Base-by-base conservation (phyloP, 495 filamentous ascomycete species). In the Pseudoneurospora amorphoporcata region DNA sequence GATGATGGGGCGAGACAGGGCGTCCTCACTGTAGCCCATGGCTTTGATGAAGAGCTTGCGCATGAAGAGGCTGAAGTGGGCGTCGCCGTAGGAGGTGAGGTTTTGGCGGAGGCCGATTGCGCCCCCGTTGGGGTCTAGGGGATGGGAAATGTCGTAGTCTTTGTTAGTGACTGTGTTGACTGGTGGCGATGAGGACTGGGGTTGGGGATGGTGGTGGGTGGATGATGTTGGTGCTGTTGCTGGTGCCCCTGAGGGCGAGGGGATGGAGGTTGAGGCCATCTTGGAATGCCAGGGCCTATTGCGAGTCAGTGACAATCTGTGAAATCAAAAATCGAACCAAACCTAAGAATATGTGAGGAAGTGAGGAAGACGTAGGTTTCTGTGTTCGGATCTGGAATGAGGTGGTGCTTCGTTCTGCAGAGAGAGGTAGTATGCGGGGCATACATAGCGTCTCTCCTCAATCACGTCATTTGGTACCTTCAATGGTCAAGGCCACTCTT, bases 31-130 rank as follows among this genome's bases (percentile, higher is more conserved):
- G 81, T 90, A 91, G 12, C 90, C 90, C 0, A 90, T 81, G 2
- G 89, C 88, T 76, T 92, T 92, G 80, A 92, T 90, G 77, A 91
- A 92, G 37, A 88, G 89, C 76, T 91, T 91, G 19, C 90, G 85
- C 29, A 92, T 84, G 73, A 92, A 92, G 1, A 91, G 85, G 4
- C 88, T 90, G 81, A 92, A 92, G 77, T 91, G 89, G 1, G 88
- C 83, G 73, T 92, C 89, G 37, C 90, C 90, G 77, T 92, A 92
- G n/a, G 88, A 87, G 0, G 89, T 86, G 8, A 91, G 82, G 29
- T 87, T 87, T 72, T 87, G 87, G 19, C 88, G 84, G 37, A 91
- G 81, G 5, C 89, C 90, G 14, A 81, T 79, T 3, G 17, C 45
- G 23, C 23, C 23, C 6, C 78, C 43, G 43, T 75, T 81, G 37